Evolutionary conservation across 768 basidiomycete species (phyloP).

Genomic region (Trametes punicea): DNA sequence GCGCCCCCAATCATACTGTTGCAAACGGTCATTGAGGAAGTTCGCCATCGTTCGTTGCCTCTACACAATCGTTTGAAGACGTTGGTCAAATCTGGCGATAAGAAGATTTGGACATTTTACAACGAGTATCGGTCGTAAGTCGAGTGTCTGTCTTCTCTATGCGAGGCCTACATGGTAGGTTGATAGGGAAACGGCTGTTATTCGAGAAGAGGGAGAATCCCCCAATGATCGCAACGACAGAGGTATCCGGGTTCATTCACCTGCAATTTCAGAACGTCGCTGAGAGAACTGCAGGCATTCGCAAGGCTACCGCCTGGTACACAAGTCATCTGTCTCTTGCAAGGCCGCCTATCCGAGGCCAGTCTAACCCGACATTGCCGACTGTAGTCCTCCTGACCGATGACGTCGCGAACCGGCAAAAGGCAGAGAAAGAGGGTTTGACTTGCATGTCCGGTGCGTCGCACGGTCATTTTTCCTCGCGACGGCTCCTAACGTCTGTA

Average conservation of each 20-base stretch:
- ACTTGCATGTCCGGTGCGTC: constrained; percentile 56
- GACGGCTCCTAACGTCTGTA: neutral
- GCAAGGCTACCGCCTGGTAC: constrained; percentile 88
- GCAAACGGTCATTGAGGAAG: constrained; percentile 96
- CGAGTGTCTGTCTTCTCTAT: neutral
- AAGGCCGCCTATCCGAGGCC: constrained; percentile 50
- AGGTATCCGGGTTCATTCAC: constrained; percentile 43
- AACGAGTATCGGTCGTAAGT: constrained; percentile 82
- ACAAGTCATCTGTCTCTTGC: constrained; percentile 60
- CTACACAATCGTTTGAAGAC: constrained; percentile 90
- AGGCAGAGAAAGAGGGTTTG: constrained; percentile 66
- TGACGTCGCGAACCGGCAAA: constrained; percentile 78
- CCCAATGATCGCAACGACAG: constrained; percentile 96
- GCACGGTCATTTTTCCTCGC: neutral
- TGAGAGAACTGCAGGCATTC: constrained; percentile 62
- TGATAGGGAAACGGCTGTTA: constrained; percentile 72
- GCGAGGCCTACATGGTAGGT: neutral
- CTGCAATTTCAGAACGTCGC: neutral
- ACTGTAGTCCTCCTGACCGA: constrained; percentile 83
- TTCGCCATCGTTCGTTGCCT: constrained; percentile 89
- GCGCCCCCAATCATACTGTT: constrained; percentile 81
- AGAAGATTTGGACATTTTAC: constrained; percentile 80
- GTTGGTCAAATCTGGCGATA: constrained; percentile 81
- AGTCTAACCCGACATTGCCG: constrained; percentile 43
- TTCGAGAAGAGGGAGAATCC: constrained; percentile 72